Conservation (phyloP, 2,329 filamentous ascomycete species). For the Calycina marina region DNA sequence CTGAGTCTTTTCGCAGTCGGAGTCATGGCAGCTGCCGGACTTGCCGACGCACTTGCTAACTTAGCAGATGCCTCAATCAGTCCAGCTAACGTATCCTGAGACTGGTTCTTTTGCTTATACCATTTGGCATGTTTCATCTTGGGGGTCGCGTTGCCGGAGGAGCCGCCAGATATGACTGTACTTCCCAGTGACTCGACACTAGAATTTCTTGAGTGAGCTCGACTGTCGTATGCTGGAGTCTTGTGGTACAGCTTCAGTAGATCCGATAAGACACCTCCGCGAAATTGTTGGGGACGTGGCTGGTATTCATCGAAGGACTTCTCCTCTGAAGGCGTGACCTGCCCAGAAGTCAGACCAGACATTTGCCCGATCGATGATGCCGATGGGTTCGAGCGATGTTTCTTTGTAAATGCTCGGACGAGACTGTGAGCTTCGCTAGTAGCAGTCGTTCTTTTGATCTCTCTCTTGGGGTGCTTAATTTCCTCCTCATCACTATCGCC, state of each 20-base stretch:
- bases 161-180: slow-evolving; percentile 23
- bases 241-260: slow-evolving; percentile 54
- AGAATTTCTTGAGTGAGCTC: slow-evolving; percentile 13
- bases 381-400: slow-evolving; percentile 11
- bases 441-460: slow-evolving; percentile 10
- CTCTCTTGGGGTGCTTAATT: slow-evolving; percentile 6
- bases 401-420: slow-evolving; percentile 26
- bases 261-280: slow-evolving; percentile 58
- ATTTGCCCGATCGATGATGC: slow-evolving; percentile 7
- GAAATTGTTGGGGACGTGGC: slow-evolving; percentile 51
- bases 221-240: slow-evolving; percentile 7
- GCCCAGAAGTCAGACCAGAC: background rate
- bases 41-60: slow-evolving; percentile 30
- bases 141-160: slow-evolving; percentile 25
- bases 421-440: slow-evolving; percentile 30
- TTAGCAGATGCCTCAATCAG: slow-evolving; percentile 40
- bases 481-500: slow-evolving; percentile 17
- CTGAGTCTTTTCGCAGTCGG: background rate
- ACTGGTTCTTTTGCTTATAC: slow-evolving; percentile 27
- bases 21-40: slow-evolving; percentile 9
- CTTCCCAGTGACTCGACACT: slow-evolving; percentile 22
- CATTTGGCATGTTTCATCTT: slow-evolving; percentile 18
- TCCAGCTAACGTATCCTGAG: slow-evolving; percentile 33
- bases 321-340: slow-evolving; percentile 15
- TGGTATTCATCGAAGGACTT: slow-evolving; percentile 46